Conservation (phyloP, 306 rosid species). For the Gynostemma pentaphyllum region DNA sequence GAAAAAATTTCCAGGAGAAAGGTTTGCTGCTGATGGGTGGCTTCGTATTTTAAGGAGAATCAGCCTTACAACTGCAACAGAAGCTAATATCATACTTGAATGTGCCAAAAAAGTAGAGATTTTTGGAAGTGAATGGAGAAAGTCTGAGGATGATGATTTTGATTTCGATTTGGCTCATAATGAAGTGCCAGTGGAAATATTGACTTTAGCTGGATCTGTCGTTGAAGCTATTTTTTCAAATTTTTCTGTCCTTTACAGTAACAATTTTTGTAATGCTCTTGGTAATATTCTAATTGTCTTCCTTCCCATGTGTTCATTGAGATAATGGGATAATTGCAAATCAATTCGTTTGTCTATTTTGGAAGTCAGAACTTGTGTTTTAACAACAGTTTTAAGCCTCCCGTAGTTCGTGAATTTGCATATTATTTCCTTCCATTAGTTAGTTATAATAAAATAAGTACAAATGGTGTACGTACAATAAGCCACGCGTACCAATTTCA, state of each 20-base stretch:
- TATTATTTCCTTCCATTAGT: too few relatives aligned
- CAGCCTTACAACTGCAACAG: conserved; percentile 72
- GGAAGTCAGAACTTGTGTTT: too few relatives aligned
- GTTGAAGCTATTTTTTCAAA: conserved; percentile 75
- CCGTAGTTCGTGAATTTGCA: too few relatives aligned
- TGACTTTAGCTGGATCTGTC: conserved; percentile 81
- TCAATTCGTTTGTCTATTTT: too few relatives aligned
- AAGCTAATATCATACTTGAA: conserved; percentile 73
- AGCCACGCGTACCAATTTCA: too few relatives aligned
- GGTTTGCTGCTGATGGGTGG: conserved; percentile 82
- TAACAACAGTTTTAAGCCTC: too few relatives aligned
- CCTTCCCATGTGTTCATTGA: too few relatives aligned
- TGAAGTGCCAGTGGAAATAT: conserved; percentile 73
- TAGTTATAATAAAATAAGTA: too few relatives aligned
- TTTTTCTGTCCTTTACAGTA: conserved; percentile 75
- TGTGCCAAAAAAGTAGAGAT: conserved; percentile 90
- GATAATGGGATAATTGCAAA: too few relatives aligned
- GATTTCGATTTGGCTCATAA: conserved; percentile 38
- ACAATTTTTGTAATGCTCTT: conserved; percentile 73
- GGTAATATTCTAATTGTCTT: conserved; percentile 72
- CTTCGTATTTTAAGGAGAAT: conserved; percentile 75
- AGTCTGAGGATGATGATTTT: conserved; percentile 66
- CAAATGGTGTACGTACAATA: too few relatives aligned
- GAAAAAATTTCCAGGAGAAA: conserved; percentile 86
- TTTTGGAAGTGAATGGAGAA: conserved; percentile 72